phyloP scores from a whole-genome alignment of 2,329 filamentous ascomycete species.

The Raffaelea ambrosiae region DNA sequence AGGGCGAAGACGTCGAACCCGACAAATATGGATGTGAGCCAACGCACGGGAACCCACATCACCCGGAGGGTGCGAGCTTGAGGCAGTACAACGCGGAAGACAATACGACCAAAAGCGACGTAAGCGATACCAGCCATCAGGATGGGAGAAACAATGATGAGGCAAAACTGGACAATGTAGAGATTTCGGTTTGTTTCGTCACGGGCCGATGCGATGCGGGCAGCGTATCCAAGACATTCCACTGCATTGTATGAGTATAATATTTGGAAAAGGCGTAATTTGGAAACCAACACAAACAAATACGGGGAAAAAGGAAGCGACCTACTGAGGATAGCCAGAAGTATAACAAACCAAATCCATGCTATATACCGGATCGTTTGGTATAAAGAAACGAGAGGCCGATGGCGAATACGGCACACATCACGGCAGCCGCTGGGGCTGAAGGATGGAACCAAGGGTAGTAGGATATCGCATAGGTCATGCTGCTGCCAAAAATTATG shows the following conservation, averaged over 20 bases:
- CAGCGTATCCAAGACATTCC: conserved; percentile 28
- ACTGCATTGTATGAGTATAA: conserved; percentile 15
- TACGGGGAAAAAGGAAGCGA: neutral
- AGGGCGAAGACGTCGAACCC: conserved; percentile 29
- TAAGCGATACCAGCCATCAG: conserved; percentile 31
- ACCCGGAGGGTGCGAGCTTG: conserved; percentile 22
- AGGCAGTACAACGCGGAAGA: conserved; percentile 27
- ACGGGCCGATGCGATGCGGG: conserved; percentile 20
- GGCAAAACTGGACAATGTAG: conserved; percentile 27
- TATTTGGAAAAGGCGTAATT: neutral
- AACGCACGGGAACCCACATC: conserved; percentile 25
- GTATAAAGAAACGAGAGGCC: conserved; percentile 15
- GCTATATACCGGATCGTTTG: conserved; percentile 18
- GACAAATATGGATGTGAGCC: conserved; percentile 32
- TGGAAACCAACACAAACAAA: neutral
- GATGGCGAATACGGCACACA: conserved; percentile 17
- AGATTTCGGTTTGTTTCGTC: conserved; percentile 16
- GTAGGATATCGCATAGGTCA: neutral
- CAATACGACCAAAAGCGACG: conserved; percentile 28
- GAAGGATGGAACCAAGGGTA: conserved; percentile 19
- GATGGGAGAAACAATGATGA: conserved; percentile 28
- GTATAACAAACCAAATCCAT: conserved; percentile 22
- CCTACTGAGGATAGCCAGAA: conserved; percentile 18
- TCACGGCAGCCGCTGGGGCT: conserved; percentile 16
- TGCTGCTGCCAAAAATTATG: neutral